Conservation (phyloP, 805 yeast species). For the Monosporozyma aerobia region DNA sequence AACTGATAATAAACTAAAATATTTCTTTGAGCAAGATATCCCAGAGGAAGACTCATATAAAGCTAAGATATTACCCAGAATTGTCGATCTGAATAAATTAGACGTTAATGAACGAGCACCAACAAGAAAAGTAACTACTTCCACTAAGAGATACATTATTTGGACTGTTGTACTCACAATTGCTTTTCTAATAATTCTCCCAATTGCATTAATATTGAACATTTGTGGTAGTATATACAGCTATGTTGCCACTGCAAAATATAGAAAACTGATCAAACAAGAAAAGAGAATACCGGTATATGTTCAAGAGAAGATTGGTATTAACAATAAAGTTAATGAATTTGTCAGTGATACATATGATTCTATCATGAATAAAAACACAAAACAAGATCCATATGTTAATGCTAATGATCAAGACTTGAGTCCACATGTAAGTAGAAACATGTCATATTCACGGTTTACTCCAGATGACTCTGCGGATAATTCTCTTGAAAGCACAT, state of each 20-base stretch:
- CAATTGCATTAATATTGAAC: constrained; percentile 21
- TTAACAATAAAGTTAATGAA: constrained; percentile 19
- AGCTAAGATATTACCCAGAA: constrained; percentile 17
- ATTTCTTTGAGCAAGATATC: constrained; percentile 38
- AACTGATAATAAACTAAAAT: constrained; percentile 39
- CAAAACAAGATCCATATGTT: constrained; percentile 8
- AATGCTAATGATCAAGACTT: constrained; percentile 2
- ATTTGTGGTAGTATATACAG: constrained; percentile 25
- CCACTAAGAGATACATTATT: not conserved
- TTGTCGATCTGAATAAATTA: constrained; percentile 19
- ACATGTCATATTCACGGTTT: not conserved
- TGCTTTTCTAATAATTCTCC: constrained; percentile 13
- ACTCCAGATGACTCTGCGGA: not conserved
- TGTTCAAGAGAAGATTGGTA: constrained; percentile 17
- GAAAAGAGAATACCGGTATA: constrained; percentile 7
- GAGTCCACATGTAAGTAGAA: not conserved
- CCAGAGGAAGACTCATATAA: constrained; percentile 16
- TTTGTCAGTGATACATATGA: constrained; percentile 19
- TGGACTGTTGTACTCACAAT: not conserved
- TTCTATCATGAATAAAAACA: constrained; percentile 15
- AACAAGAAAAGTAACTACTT: not conserved
- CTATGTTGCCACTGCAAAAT: constrained; percentile 19
- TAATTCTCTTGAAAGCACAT: not conserved
- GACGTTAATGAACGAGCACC: constrained; percentile 7
- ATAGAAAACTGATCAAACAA: constrained; percentile 17